Evolutionary conservation across 768 basidiomycete species (phyloP).

Genomic region (Daedaleopsis sinensis): DNA sequence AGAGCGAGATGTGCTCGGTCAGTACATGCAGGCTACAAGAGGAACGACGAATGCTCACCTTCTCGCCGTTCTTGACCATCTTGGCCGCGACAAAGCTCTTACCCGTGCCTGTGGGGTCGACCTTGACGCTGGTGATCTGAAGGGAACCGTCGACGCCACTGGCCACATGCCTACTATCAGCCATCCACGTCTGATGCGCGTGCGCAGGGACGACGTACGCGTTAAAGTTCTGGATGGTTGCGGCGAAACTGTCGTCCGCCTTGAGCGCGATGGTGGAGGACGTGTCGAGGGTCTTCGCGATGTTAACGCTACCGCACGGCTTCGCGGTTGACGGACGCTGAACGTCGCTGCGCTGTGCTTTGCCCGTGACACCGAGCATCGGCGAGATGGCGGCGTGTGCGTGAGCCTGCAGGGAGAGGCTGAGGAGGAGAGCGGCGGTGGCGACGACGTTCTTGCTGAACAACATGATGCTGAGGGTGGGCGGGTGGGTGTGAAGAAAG

Average conservation of each 20-base stretch:
- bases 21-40: background rate
- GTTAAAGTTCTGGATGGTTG: slow-evolving; percentile 50
- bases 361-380: slow-evolving; percentile 40
- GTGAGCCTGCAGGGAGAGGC: slow-evolving; percentile 38
- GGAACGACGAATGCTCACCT: slow-evolving; percentile 36
- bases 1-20: background rate
- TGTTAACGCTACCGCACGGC: slow-evolving; percentile 47
- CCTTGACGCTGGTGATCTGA: slow-evolving; percentile 42
- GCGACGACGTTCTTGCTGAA: slow-evolving; percentile 29
- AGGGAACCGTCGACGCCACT: slow-evolving; percentile 53
- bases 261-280: slow-evolving; percentile 29
- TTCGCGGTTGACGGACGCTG: slow-evolving; percentile 31
- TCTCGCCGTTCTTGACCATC: slow-evolving; percentile 48
- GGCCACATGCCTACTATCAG: background rate
- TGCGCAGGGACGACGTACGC: slow-evolving; percentile 34
- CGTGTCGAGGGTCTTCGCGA: slow-evolving; percentile 42
- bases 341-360: slow-evolving; percentile 31
- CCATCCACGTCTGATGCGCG: background rate
- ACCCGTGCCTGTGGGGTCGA: slow-evolving; percentile 45
- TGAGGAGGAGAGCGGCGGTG: slow-evolving; percentile 35
- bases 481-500: background rate
- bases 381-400: slow-evolving; percentile 49
- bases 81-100: slow-evolving; percentile 38
- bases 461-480: slow-evolving; percentile 22
- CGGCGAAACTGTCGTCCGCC: slow-evolving; percentile 46